Percentiles rank a stretch among this genome's conserved stretches.
phyloP scores from a whole-genome alignment of 192 early-diverging fungal genomes.

The Kickxella alabastrina region DNA sequence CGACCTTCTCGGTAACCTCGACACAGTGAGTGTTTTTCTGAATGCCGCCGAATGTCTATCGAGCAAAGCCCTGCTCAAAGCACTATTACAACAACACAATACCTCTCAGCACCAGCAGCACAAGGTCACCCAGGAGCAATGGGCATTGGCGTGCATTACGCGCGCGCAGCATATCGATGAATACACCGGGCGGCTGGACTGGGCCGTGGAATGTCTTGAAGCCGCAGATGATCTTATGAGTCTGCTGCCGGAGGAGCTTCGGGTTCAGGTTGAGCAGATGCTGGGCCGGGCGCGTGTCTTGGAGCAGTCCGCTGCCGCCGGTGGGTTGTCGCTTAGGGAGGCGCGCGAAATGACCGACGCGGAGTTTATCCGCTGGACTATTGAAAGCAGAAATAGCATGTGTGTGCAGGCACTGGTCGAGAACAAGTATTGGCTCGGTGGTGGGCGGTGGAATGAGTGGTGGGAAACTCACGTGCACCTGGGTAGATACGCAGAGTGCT shows the following conservation, averaged over 20 bases:
- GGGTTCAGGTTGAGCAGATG: neutral
- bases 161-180: slow-evolving; percentile 26
- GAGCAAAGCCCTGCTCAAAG: neutral
- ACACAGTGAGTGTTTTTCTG: no score
- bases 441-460: no score
- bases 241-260: no score
- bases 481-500: no score
- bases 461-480: no score
- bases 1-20: neutral
- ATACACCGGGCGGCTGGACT: slow-evolving; percentile 31
- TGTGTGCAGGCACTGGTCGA: neutral
- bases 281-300: neutral
- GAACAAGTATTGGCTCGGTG: no score
- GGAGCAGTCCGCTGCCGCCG: no score
- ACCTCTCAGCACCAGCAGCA: neutral
- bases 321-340: no score
- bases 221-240: no score
- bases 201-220: slow-evolving; percentile 22
- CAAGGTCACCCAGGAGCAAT: neutral
- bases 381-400: slow-evolving; percentile 15
- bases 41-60: no score
- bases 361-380: no score
- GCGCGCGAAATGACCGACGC: no score
- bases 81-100: neutral
- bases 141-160: slow-evolving; percentile 6